Base-by-base conservation (phyloP, 1,139 yeast genomes). In the Yamadazyma kanchanaburiensis region DNA sequence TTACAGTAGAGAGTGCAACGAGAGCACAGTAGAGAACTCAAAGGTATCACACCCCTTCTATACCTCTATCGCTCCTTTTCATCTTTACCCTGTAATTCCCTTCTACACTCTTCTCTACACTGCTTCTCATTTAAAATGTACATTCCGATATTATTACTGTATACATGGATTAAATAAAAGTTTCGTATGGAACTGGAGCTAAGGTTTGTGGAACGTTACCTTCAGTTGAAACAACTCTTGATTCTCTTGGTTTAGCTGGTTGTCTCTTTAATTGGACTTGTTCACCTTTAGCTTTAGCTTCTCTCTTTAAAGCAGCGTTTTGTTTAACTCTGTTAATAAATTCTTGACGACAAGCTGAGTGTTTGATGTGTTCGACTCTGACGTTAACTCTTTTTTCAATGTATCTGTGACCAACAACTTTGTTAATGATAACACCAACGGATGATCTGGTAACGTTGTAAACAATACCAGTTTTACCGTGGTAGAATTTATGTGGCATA, bases 401-500 rank as follows among this genome's bases (percentile, higher is more conserved):
- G 87, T 89, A 91, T 80, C 97, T 86, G 95, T 86, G 76, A 69
- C 98, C 97, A 58, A 91, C 97, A 70, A 89, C 80, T 83, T 91
- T 91, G 94, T 91, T 84, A 67, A 91, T 73, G 64, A 91, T 86
- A 57, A 91, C 94, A 81, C 98, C 98, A 52, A 91, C 97, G 48
- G 98, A 77, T 46, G 95, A 74, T 80, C 86, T 91, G 83, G 98
- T 91, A 54, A 91, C 94, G 81, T 91, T 91, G 95, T 80, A 91
- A 52, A 91, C 82, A 56, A 89, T 87, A 82, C 98, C 98, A 53
- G 98, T 91, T 83, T 88, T 91, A 75, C 98, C 98, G 80, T 89
- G 96, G 96, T 91, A 91, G 84, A 80, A 89, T 80, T 94, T 94
- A 88, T 87, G 96, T 70, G 98, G 98, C 96, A 94, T 88, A 85